A percentile compares a stretch with the other conserved stretches of the same genome.
Evolutionary conservation across 2,329 filamentous ascomycete species (phyloP).

Genomic region (Albophoma yamanashiensis): DNA sequence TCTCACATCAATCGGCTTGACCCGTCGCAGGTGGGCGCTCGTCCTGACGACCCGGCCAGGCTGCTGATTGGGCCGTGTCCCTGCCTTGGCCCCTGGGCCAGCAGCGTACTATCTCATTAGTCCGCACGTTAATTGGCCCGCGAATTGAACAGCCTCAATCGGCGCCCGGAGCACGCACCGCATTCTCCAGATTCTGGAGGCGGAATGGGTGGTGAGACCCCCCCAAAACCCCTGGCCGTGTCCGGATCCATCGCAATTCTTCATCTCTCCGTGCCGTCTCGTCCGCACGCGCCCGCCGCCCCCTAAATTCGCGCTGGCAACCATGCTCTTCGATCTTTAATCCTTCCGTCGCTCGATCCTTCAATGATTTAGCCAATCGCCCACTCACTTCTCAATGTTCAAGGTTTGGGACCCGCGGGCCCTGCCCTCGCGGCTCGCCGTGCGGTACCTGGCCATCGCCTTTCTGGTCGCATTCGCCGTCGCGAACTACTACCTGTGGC

Average conservation of each 20-base stretch:
- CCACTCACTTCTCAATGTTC: conserved; percentile 1
- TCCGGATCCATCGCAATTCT: neutral
- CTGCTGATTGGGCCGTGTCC: neutral
- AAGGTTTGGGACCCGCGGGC: conserved; percentile 1
- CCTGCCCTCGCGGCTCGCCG: conserved; percentile 16
- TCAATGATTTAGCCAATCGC: neutral
- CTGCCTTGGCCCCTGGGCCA: too few species aligned
- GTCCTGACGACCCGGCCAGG: neutral
- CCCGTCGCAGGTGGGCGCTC: neutral
- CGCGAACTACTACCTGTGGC: conserved; percentile 21
- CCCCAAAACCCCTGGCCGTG: neutral
- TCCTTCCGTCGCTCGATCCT: neutral
- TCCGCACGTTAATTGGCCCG: too few species aligned
- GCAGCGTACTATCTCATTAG: too few species aligned
- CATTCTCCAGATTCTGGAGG: too few species aligned
- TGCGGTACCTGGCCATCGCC: conserved; percentile 16
- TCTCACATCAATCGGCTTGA: too few species aligned
- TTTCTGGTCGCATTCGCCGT: conserved; percentile 12
- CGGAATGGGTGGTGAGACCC: neutral
- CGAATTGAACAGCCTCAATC: too few species aligned
- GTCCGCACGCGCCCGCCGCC: neutral
- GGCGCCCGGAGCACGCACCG: too few species aligned
- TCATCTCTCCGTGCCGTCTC: neutral
- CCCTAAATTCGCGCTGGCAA: neutral
- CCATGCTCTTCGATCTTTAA: too few species aligned